These are phyloP conservation scores for Penicillium canescens DNA, from an alignment of 495 filamentous ascomycete genomes.

Conservation along the genomic window DNA sequence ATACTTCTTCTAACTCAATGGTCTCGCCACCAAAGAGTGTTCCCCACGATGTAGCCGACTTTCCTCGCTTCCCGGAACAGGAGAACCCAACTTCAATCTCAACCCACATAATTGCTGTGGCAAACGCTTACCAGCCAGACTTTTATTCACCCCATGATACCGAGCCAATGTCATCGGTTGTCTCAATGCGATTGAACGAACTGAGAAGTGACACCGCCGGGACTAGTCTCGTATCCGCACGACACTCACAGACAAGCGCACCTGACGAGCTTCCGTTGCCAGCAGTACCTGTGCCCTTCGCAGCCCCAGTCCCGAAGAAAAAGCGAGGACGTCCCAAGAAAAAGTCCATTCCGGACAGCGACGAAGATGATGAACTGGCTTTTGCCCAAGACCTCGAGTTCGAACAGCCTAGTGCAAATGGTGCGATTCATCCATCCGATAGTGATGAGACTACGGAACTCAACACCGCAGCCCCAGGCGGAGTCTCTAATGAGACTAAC, in stretches of 20 bases:
- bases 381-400: conserved; percentile 8
- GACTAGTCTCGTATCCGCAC: conserved; percentile 12
- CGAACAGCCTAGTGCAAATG: conserved; percentile 6
- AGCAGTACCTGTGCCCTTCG: conserved; percentile 11
- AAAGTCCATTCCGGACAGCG: conserved; percentile 19
- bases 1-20: not conserved
- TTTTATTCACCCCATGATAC: conserved; percentile 42
- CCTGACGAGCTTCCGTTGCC: conserved; percentile 35
- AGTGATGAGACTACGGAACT: conserved; percentile 1
- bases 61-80: conserved; percentile 5
- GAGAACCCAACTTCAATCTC: conserved; percentile 8
- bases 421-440: conserved; percentile 4
- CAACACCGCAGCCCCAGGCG: not conserved
- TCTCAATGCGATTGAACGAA: conserved; percentile 22
- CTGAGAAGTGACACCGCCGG: conserved; percentile 25
- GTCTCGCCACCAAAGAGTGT: not conserved
- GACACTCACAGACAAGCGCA: conserved; percentile 20
- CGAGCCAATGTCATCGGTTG: conserved; percentile 39
- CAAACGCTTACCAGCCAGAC: conserved; percentile 28
- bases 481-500: conserved; percentile 8
- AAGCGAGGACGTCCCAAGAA: conserved; percentile 38
- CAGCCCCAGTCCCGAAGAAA: conserved; percentile 30
- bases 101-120: conserved; percentile 15
- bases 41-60: not conserved
- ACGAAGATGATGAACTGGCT: conserved; percentile 37